These are phyloP conservation scores for Dothistroma pini DNA, from an alignment of 2,329 filamentous ascomycete species.

Conservation along the genomic window DNA sequence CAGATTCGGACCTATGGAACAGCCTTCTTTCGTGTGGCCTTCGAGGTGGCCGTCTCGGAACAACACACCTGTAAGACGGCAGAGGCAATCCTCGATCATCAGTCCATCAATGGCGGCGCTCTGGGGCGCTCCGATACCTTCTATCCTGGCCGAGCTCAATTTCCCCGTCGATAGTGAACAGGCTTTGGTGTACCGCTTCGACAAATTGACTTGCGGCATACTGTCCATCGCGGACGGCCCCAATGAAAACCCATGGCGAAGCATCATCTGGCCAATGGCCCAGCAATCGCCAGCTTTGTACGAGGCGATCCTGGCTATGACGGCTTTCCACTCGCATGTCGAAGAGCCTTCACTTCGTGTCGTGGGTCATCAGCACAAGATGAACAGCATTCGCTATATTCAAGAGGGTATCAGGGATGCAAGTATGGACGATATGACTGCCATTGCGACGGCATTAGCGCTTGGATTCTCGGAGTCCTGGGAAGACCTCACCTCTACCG, in stretches of 20 bases:
- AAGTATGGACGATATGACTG: constrained; percentile 61
- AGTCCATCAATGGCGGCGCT: neutral
- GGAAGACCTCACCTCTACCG: constrained; percentile 66
- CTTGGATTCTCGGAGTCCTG: constrained; percentile 68
- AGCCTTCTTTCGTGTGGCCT: constrained; percentile 17
- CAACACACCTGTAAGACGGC: constrained; percentile 9
- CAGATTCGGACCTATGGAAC: constrained; percentile 16
- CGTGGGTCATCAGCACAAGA: constrained; percentile 66
- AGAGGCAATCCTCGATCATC: neutral
- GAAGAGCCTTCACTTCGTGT: constrained; percentile 56
- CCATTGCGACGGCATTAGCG: constrained; percentile 66
- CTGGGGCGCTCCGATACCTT: constrained; percentile 1
- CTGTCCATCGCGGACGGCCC: constrained; percentile 67
- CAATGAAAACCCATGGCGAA: constrained; percentile 69
- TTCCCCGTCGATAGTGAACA: constrained; percentile 47
- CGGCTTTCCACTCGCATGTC: constrained; percentile 63
- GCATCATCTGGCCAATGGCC: constrained; percentile 65
- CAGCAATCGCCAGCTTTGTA: constrained; percentile 61
- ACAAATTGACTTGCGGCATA: constrained; percentile 65
- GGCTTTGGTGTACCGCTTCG: constrained; percentile 60
- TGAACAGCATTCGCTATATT: constrained; percentile 58
- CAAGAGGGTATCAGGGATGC: constrained; percentile 53
- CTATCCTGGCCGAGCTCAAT: constrained; percentile 25
- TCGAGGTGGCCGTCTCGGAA: constrained; percentile 21
- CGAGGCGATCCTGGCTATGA: constrained; percentile 65